A percentile compares a stretch with the other conserved stretches of the same genome.
phyloP scores from a whole-genome alignment of 108 stramenopile genomes.

The Licmophora abbreviata region DNA sequence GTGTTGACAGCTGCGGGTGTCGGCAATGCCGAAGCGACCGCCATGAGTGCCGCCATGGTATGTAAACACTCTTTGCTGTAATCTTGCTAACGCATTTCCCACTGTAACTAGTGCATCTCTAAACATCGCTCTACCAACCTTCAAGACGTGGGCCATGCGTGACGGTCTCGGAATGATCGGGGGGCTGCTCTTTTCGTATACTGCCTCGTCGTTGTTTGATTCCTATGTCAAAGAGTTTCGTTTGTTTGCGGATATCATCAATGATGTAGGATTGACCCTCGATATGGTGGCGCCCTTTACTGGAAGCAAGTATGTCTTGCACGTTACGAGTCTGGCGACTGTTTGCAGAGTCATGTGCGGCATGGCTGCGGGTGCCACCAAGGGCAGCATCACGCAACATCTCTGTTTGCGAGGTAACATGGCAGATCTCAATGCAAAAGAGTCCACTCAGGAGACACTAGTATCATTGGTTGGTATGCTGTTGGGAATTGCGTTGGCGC shows the following conservation, averaged over 20 bases:
- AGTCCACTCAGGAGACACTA: slow-evolving; percentile 92
- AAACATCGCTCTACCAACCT: too few species aligned
- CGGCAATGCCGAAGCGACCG: slow-evolving; percentile 76
- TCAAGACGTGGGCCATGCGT: slow-evolving; percentile 76
- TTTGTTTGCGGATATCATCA: slow-evolving; percentile 91
- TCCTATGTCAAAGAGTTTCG: slow-evolving; percentile 90
- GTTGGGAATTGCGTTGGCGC: slow-evolving; percentile 53
- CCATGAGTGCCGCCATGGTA: slow-evolving; percentile 69
- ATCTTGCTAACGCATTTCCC: too few species aligned
- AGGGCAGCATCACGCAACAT: slow-evolving; percentile 82
- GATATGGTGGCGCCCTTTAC: slow-evolving; percentile 78
- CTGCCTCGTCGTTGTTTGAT: slow-evolving; percentile 66
- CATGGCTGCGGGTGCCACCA: slow-evolving; percentile 80
- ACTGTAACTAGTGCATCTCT: too few species aligned
- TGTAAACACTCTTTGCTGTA: too few species aligned
- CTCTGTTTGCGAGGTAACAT: slow-evolving; percentile 75
- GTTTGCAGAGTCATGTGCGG: slow-evolving; percentile 87
- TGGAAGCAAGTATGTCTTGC: slow-evolving; percentile 15
- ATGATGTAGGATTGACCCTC: slow-evolving; percentile 82
- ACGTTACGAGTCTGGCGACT: slow-evolving; percentile 52
- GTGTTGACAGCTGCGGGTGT: slow-evolving; percentile 86
- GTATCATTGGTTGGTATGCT: slow-evolving; percentile 89
- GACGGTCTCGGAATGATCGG: slow-evolving; percentile 91
- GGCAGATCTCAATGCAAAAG: slow-evolving; percentile 92
- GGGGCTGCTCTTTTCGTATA: slow-evolving; percentile 82